Conservation (phyloP, 108 stramenopile genomes). For the Poteriospumella lacustris region DNA sequence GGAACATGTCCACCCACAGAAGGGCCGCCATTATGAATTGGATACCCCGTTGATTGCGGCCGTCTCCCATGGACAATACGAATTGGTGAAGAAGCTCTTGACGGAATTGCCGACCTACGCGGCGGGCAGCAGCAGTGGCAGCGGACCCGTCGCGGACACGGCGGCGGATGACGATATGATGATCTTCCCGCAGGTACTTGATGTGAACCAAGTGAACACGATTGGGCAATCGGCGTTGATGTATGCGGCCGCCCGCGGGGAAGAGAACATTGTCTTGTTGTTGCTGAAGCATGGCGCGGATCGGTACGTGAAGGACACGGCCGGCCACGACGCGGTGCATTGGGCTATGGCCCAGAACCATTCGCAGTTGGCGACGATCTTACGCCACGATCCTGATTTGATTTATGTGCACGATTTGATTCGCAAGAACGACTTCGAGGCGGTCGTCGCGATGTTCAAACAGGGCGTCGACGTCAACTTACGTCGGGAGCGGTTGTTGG, state of each 20-base stretch:
- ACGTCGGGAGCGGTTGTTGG: too few relatives aligned
- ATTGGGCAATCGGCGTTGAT: slow-evolving; percentile 16
- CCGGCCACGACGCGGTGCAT: not conserved
- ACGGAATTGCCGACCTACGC: too few relatives aligned
- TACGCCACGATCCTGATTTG: not conserved
- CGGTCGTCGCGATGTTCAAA: slow-evolving; percentile 23
- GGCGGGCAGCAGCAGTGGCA: too few relatives aligned
- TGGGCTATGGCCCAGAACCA: not conserved
- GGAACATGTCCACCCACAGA: not conserved
- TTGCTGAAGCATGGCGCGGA: not conserved
- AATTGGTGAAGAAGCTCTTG: not conserved
- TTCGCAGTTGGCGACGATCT: not conserved
- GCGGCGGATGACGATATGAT: too few relatives aligned
- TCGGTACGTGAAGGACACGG: not conserved
- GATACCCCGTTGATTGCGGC: slow-evolving; percentile 28
- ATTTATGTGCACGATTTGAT: slow-evolving; percentile 5
- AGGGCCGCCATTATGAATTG: slow-evolving; percentile 3
- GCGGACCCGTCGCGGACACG: too few relatives aligned
- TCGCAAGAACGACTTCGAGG: not conserved
- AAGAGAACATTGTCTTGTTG: not conserved
- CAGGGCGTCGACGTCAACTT: not conserved
- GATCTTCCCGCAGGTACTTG: not conserved
- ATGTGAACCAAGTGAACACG: not conserved
- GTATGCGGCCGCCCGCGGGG: not conserved
- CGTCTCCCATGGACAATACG: not conserved